Percentiles rank a stretch among this genome's conserved stretches.
phyloP scores from a whole-genome alignment of 768 basidiomycete genomes.

The Leccinum olivaceopallidum region DNA sequence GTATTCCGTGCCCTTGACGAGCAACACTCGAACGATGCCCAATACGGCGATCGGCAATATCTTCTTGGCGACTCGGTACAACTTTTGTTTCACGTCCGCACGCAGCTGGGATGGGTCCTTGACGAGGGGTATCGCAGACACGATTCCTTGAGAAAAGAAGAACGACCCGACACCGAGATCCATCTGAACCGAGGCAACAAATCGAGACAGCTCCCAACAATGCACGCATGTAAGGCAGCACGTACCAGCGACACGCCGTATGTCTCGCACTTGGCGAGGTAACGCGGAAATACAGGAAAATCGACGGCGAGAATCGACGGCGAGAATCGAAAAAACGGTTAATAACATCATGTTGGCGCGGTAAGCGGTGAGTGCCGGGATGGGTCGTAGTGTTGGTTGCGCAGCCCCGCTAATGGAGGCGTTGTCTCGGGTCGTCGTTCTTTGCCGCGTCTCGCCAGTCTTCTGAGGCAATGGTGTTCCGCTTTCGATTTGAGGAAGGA shows the following conservation, averaged over 20 bases:
- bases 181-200: constrained; percentile 61
- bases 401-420: not conserved
- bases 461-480: constrained; percentile 57
- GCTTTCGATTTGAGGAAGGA: constrained; percentile 41
- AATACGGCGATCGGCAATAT: constrained; percentile 66
- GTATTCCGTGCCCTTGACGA: constrained; percentile 93
- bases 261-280: constrained; percentile 89
- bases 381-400: constrained; percentile 33
- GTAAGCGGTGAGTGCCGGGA: constrained; percentile 84
- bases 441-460: constrained; percentile 6
- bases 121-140: constrained; percentile 82
- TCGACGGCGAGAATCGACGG: constrained; percentile 96
- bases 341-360: constrained; percentile 95
- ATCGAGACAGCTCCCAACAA: not conserved
- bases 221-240: constrained; percentile 7
- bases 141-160: constrained; percentile 92
- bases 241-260: constrained; percentile 92
- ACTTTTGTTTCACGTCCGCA: constrained; percentile 49
- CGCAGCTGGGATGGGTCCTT: constrained; percentile 58
- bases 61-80: constrained; percentile 54
- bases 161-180: constrained; percentile 97
- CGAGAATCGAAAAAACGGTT: constrained; percentile 88
- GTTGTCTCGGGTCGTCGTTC: not conserved
- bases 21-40: constrained; percentile 73
- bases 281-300: constrained; percentile 88